Evolutionary conservation across 495 filamentous ascomycete species (phyloP).

Genomic region (Trichoderma erinaceum): DNA sequence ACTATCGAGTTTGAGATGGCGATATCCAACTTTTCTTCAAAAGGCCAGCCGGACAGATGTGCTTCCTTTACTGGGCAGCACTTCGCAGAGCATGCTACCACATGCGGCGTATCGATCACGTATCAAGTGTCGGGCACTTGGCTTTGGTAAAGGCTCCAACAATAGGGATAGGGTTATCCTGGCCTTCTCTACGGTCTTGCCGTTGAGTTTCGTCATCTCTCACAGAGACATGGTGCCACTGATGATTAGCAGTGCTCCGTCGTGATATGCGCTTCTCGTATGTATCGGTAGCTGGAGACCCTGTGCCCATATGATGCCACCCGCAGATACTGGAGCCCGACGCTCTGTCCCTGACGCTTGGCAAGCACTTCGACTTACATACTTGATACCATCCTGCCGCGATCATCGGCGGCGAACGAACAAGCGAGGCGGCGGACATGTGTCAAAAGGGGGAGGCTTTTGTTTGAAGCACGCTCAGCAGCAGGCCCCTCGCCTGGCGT

Average conservation of each 20-base stretch:
- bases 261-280: background rate
- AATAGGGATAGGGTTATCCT: background rate
- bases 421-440: slow-evolving; percentile 4
- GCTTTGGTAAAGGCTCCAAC: background rate
- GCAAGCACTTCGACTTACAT: background rate
- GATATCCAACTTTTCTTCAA: background rate
- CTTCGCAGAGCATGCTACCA: background rate
- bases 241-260: background rate
- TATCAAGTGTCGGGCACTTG: background rate
- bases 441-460: slow-evolving; percentile 3
- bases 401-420: slow-evolving; percentile 7
- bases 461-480: background rate
- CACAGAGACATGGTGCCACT: slow-evolving; percentile 10
- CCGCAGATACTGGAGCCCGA: background rate
- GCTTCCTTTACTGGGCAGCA: background rate
- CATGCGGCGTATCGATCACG: background rate
- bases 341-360: background rate
- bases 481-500: background rate
- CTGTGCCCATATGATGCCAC: background rate
- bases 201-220: background rate
- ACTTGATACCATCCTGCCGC: background rate
- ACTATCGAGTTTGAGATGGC: background rate
- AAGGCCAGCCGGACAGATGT: background rate
- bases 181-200: slow-evolving; percentile 3
- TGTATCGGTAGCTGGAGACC: background rate